Percentiles rank a stretch among this genome's conserved stretches.
Conservation (phyloP, 208 protist species). For the Wallacemonas sp. region DNA sequence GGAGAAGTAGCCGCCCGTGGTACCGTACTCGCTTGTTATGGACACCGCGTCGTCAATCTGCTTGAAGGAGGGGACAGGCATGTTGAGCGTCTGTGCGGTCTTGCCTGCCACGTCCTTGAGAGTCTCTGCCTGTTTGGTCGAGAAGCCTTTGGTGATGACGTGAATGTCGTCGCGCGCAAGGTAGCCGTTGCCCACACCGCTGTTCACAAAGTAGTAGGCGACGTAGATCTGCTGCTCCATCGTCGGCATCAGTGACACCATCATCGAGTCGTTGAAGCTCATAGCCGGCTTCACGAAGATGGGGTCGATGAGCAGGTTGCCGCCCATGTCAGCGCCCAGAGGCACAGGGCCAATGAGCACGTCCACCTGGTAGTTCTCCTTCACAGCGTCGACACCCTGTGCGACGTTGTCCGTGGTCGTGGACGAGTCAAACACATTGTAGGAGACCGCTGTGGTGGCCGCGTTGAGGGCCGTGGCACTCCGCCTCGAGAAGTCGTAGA, state of each 20-base stretch:
- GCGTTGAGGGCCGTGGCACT: neutral
- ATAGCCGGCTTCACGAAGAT: conserved; percentile 16
- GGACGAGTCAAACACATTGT: neutral
- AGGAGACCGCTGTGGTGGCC: neutral
- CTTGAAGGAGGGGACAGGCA: neutral
- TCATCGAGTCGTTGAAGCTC: conserved; percentile 12
- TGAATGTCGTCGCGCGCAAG: conserved; percentile 1
- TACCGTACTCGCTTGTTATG: neutral
- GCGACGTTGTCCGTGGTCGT: neutral
- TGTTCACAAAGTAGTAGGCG: conserved; percentile 24
- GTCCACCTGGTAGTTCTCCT: conserved; percentile 8
- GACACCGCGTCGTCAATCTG: neutral
- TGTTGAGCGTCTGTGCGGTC: conserved; percentile 18
- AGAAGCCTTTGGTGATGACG: conserved; percentile 18
- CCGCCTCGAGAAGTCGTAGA: neutral
- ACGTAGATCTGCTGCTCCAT: conserved; percentile 58
- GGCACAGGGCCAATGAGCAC: conserved; percentile 2
- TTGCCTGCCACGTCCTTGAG: conserved; percentile 16
- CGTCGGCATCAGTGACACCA: conserved; percentile 41
- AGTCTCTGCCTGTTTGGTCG: neutral
- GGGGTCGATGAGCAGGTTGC: conserved; percentile 28
- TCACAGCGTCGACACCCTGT: neutral
- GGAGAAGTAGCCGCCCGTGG: conserved; percentile 19
- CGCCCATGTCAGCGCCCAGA: neutral
- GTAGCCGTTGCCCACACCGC: neutral